These are phyloP conservation scores for Nemophila menziesii DNA, from an alignment of 257 asterid species.

Conservation along the genomic window DNA sequence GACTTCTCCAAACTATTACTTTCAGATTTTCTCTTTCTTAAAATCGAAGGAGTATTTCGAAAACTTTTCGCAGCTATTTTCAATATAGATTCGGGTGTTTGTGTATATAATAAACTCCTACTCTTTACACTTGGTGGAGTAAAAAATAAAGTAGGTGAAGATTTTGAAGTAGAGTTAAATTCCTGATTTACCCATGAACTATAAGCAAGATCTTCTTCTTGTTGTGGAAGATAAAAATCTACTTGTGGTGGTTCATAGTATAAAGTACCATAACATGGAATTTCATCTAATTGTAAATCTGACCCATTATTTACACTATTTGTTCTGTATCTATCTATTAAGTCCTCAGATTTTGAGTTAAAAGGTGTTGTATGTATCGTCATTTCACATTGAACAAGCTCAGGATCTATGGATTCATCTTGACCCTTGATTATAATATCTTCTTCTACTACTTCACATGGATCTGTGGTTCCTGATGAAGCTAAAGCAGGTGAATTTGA, in stretches of 20 bases:
- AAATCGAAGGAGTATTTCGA: slow-evolving; percentile 78
- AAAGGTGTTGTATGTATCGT: slow-evolving; percentile 20
- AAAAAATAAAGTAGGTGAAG: slow-evolving; percentile 32
- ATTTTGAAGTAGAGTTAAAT: slow-evolving; percentile 27
- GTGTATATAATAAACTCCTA: slow-evolving; percentile 26
- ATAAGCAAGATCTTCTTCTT: slow-evolving; percentile 28
- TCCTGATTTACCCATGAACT: slow-evolving; percentile 28
- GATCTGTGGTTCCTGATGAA: slow-evolving; percentile 33
- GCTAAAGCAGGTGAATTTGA: slow-evolving; percentile 23
- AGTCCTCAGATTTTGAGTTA: slow-evolving; percentile 18
- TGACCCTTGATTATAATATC: slow-evolving; percentile 28
- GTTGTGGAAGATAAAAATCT: slow-evolving; percentile 23
- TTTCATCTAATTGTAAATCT: slow-evolving; percentile 22
- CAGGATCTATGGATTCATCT: slow-evolving; percentile 26
- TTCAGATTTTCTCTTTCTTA: slow-evolving; percentile 58
- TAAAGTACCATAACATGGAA: slow-evolving; percentile 41
- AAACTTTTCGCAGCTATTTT: slow-evolving; percentile 76
- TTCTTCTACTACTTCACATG: slow-evolving; percentile 23
- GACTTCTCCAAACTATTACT: slow-evolving; percentile 22
- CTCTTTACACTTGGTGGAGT: slow-evolving; percentile 62
- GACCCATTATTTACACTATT: slow-evolving; percentile 21
- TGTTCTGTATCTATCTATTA: slow-evolving; percentile 16
- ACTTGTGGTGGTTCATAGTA: slow-evolving; percentile 63
- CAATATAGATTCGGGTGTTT: slow-evolving; percentile 75
- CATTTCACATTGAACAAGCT: slow-evolving; percentile 19